Evolutionary conservation across 148 eudicot genomes (phyloP), one percentile per base, ranked within the genome.

Genomic region (Dysphania ambrosioides): DNA sequence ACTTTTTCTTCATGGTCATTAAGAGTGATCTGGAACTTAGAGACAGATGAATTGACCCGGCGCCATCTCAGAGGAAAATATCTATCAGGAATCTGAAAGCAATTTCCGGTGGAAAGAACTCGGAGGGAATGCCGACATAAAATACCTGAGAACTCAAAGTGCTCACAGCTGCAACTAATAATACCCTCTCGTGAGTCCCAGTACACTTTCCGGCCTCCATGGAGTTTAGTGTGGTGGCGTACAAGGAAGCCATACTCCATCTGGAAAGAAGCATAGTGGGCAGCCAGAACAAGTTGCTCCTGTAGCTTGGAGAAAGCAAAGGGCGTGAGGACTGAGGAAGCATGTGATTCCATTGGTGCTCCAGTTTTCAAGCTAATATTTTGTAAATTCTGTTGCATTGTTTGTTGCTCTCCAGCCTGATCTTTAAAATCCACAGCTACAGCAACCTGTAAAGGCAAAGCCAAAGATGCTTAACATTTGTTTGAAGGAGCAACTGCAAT

Each of bases 261-360:
- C 76, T 88, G 95, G 73, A 87, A 93, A 1, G 98, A 91, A 21
- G 98, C 97, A 71, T 93, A 93, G 74, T 93, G 98, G 29, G 95
- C 95, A 34, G 98, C 93, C 81, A 85, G 73, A 66, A 93, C 87
- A 24, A 93, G 89, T 57, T 93, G 97, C 68, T 93, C 98, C 78
- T 91, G 98, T 44, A 93, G 93, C 88, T 88, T 93, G 36, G 95
- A 88, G 77, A 93, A 93, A 47, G 98, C 98, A 71, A 82, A 91
- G 34, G 98, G 98, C 16, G 97, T 93, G 12, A 93, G 89, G 65
- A 91, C 72, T 59, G 88, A 53, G 66, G 98, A 88, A 1, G 98
- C 97, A 77, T 93, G 98, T 41, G 98, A 88, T 83, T 93, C 98
- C 98, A 91, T 93, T 16, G 98, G 97, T 8, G 95, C 93, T 21